phyloP scores from a whole-genome alignment of 2,329 filamentous ascomycete species.

The Colletotrichum sp. region DNA sequence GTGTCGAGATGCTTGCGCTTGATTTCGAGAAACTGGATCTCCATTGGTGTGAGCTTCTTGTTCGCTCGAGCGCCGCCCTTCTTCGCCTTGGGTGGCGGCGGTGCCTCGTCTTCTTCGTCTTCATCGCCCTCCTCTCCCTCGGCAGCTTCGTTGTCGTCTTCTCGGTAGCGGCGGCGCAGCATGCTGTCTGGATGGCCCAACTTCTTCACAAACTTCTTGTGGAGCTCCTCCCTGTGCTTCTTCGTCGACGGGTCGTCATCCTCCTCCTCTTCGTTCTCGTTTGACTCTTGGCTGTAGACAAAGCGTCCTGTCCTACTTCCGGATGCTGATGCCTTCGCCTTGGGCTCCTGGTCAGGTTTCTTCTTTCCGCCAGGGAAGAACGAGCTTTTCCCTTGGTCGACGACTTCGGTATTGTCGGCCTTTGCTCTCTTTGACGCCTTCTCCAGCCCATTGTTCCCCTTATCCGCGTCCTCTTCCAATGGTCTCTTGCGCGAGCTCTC shows the following conservation, averaged over 20 bases:
- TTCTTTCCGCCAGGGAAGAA: slow-evolving; percentile 33
- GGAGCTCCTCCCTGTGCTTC: slow-evolving; percentile 72
- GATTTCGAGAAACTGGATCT: slow-evolving; percentile 91
- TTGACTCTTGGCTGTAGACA: slow-evolving; percentile 49
- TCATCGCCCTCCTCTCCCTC: slow-evolving; percentile 61
- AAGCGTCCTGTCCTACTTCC: slow-evolving; percentile 57
- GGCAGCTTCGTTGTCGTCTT: slow-evolving; percentile 58
- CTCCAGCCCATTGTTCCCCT: slow-evolving; percentile 44
- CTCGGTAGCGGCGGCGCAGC: slow-evolving; percentile 64
- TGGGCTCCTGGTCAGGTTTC: slow-evolving; percentile 26
- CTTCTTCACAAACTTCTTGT: slow-evolving; percentile 87
- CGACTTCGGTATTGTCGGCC: slow-evolving; percentile 35
- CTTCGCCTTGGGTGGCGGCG: slow-evolving; percentile 60
- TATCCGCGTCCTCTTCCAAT: slow-evolving; percentile 51
- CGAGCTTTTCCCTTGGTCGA: slow-evolving; percentile 40
- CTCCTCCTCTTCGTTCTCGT: slow-evolving; percentile 41
- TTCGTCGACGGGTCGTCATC: slow-evolving; percentile 57
- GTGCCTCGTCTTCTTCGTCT: slow-evolving; percentile 59
- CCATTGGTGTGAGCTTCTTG: slow-evolving; percentile 94
- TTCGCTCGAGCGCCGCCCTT: slow-evolving; percentile 57
- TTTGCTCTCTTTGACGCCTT: slow-evolving; percentile 48
- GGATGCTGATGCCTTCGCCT: slow-evolving; percentile 26
- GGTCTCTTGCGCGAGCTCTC: slow-evolving; percentile 53
- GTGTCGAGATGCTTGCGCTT: slow-evolving; percentile 92
- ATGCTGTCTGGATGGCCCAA: slow-evolving; percentile 87